Evolutionary conservation across 805 yeast genomes (phyloP).

Genomic region (Diddensiella caesifluorescens): DNA sequence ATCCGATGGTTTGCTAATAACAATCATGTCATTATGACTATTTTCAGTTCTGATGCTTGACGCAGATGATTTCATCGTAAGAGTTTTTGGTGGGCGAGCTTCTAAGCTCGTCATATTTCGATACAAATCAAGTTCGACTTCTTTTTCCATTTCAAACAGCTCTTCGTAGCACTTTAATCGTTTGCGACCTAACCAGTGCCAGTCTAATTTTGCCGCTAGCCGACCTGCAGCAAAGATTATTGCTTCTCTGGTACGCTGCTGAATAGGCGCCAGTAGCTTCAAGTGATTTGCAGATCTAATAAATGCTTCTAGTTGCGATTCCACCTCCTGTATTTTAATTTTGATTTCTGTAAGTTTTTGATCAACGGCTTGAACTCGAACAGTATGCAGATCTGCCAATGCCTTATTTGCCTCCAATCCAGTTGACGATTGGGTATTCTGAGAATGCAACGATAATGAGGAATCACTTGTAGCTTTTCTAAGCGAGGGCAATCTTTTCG

Average conservation of each 20-base stretch:
- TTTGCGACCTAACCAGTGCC: slow-evolving; percentile 51
- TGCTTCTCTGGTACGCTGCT: slow-evolving; percentile 46
- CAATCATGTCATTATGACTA: not conserved
- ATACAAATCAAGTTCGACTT: slow-evolving; percentile 18
- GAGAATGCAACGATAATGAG: not conserved
- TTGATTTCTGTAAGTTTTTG: slow-evolving; percentile 34
- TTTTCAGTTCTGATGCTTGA: too few relatives aligned
- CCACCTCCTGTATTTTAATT: slow-evolving; percentile 29
- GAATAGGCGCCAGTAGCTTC: slow-evolving; percentile 49
- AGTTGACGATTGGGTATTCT: not conserved
- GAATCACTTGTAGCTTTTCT: slow-evolving; percentile 4
- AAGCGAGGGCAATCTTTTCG: slow-evolving; percentile 1
- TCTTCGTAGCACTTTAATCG: slow-evolving; percentile 39
- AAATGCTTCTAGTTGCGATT: slow-evolving; percentile 36
- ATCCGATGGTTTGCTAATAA: not conserved
- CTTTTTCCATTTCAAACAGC: slow-evolving; percentile 32
- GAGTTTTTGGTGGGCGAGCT: too few relatives aligned
- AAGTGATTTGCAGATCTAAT: slow-evolving; percentile 37
- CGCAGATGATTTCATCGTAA: too few relatives aligned
- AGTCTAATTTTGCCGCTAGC: slow-evolving; percentile 48
- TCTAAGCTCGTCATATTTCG: not conserved
- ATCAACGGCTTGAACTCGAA: slow-evolving; percentile 29
- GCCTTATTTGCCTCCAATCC: not conserved
- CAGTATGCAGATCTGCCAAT: slow-evolving; percentile 7
- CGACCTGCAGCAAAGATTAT: slow-evolving; percentile 42